Percentiles rank a stretch among this genome's conserved stretches.
These are phyloP conservation scores for Wickerhamomyces silvicola DNA, from an alignment of 805 yeast species.

Conservation along the genomic window DNA sequence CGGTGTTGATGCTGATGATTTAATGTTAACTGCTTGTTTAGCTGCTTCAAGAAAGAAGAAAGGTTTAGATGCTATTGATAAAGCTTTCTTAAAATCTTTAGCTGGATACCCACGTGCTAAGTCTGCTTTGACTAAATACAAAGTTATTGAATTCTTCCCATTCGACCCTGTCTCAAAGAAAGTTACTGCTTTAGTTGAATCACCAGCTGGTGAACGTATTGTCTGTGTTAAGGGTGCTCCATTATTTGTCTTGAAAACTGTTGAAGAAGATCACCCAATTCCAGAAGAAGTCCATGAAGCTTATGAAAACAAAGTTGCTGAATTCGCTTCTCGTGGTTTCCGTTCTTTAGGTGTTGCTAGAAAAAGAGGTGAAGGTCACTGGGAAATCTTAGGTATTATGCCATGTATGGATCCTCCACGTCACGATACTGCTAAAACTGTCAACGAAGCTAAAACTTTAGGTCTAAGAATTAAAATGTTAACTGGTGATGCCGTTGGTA, in stretches of 20 bases:
- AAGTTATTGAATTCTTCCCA: constrained; percentile 93
- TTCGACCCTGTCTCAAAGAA: constrained; percentile 97
- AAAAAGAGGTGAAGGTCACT: constrained; percentile 97
- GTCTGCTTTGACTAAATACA: constrained; percentile 87
- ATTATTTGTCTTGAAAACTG: constrained; percentile 92
- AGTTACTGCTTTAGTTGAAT: constrained; percentile 90
- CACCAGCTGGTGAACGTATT: constrained; percentile 93
- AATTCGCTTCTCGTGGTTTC: constrained; percentile 97
- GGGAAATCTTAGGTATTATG: constrained; percentile 97
- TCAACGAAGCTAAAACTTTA: constrained; percentile 80
- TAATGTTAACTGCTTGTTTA: constrained; percentile 95
- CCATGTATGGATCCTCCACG: constrained; percentile 99
- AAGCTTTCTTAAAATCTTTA: constrained; percentile 91
- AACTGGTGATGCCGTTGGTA: constrained; percentile 99
- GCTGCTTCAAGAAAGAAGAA: constrained; percentile 98
- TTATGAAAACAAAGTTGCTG: constrained; percentile 96
- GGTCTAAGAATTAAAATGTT: constrained; percentile 97
- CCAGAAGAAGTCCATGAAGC: constrained; percentile 91
- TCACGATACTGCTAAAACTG: constrained; percentile 95
- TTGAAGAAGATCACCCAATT: constrained; percentile 94
- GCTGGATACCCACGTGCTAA: constrained; percentile 87
- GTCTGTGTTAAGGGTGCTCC: constrained; percentile 98
- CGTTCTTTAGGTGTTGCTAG: constrained; percentile 98
- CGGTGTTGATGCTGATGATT: constrained; percentile 93
- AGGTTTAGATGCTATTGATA: constrained; percentile 97